phyloP scores from a whole-genome alignment of 192 early-diverging fungal genomes.

The Dissophora ornata region DNA sequence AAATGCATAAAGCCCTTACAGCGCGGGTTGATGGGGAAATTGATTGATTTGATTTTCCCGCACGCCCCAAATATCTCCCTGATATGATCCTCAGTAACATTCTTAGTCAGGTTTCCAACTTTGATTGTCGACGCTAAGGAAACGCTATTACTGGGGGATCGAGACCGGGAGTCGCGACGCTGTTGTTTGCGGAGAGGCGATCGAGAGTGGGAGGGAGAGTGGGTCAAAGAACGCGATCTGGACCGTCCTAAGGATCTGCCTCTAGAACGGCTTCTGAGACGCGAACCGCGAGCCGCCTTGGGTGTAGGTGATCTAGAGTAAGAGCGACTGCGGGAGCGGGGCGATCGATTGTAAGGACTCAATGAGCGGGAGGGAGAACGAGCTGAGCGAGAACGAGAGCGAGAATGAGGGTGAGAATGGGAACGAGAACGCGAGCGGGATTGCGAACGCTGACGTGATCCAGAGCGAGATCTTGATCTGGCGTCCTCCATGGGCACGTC shows the following conservation, averaged over 20 bases:
- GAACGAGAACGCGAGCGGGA: conserved; percentile 18
- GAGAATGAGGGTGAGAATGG: conserved; percentile 21
- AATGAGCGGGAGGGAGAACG: conserved; percentile 29
- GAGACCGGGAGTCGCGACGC: conserved; percentile 6
- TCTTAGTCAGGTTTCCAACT: conserved; percentile 28
- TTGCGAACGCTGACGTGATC: neutral
- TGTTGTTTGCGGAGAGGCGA: conserved; percentile 10
- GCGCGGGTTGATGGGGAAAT: conserved; percentile 42
- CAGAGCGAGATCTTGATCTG: conserved; percentile 24
- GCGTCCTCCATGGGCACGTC: neutral
- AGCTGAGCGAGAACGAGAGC: conserved; percentile 16
- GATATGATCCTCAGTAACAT: conserved; percentile 39
- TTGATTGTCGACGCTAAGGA: conserved; percentile 22
- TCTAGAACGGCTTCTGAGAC: conserved; percentile 18
- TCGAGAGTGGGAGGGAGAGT: conserved; percentile 9
- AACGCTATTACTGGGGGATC: conserved; percentile 2
- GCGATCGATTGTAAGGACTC: conserved; percentile 18
- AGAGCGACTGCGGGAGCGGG: conserved; percentile 18
- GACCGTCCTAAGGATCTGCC: conserved; percentile 30
- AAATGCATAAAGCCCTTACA: conserved; percentile 27
- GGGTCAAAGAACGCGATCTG: conserved; percentile 21
- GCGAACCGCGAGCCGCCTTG: neutral
- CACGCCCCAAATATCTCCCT: conserved; percentile 35
- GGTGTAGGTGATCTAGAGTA: conserved; percentile 28
- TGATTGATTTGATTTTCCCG: conserved; percentile 45